Evolutionary conservation across 1,284 basidiomycete species (phyloP).

Genomic region (Fomitiporia mediterranea): DNA sequence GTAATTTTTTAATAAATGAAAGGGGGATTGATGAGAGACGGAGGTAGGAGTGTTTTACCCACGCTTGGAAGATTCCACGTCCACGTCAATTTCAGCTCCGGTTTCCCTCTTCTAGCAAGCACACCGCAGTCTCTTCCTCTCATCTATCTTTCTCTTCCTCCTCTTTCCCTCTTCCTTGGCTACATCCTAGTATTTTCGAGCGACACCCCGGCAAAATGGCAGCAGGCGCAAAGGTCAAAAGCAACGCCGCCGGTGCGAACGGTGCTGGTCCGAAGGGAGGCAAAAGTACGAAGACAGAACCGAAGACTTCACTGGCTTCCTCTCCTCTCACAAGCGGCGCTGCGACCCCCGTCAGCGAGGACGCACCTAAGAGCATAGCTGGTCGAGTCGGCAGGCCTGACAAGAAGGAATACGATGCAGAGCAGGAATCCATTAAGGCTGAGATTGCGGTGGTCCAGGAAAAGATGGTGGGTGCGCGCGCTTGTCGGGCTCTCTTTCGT

Average conservation of each 20-base stretch:
- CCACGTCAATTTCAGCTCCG: constrained; percentile 15
- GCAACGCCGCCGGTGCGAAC: constrained; percentile 42
- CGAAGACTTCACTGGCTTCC: neutral
- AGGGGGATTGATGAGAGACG: neutral
- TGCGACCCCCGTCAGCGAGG: constrained; percentile 45
- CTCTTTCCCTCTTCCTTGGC: neutral
- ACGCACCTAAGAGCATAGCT: constrained; percentile 40
- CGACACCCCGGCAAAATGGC: constrained; percentile 17
- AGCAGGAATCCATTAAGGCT: constrained; percentile 77
- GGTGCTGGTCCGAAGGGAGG: constrained; percentile 40
- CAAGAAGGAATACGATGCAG: constrained; percentile 73
- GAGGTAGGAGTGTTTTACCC: constrained; percentile 24
- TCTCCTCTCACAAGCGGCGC: constrained; percentile 40
- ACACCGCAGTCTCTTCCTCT: neutral
- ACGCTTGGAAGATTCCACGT: constrained; percentile 20
- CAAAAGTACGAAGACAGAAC: constrained; percentile 25
- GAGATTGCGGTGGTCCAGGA: constrained; percentile 80
- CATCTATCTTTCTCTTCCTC: neutral
- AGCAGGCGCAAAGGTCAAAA: constrained; percentile 32
- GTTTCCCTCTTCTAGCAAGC: neutral
- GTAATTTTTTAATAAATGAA: neutral
- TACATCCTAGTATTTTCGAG: neutral
- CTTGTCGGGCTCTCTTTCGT: constrained; percentile 7
- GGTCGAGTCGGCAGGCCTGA: constrained; percentile 61
- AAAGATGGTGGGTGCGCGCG: constrained; percentile 62